Percentiles rank a stretch among this genome's conserved stretches.
phyloP scores from a whole-genome alignment of 805 yeast species.

The Hanseniaspora jakobsenii region DNA sequence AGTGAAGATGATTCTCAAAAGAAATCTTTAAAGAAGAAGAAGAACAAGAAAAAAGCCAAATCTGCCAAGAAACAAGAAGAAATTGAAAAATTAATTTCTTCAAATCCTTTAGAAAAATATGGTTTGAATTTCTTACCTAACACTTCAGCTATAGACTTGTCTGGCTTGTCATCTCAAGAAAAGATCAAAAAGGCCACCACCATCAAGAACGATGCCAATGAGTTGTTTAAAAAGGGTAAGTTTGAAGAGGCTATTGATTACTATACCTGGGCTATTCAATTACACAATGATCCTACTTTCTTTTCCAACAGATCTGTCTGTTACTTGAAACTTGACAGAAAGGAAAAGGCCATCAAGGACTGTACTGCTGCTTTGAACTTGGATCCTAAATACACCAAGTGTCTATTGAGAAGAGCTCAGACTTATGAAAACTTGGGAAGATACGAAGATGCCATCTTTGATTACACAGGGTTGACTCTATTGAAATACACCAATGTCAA shows the following conservation, averaged over 20 bases:
- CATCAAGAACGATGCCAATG: slow-evolving; percentile 84
- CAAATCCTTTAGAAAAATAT: slow-evolving; percentile 14
- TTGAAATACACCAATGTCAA: slow-evolving; percentile 68
- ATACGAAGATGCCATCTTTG: slow-evolving; percentile 78
- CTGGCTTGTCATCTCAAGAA: slow-evolving; percentile 33
- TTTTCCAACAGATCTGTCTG: slow-evolving; percentile 96
- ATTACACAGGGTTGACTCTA: slow-evolving; percentile 77
- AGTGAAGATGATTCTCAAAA: too few relatives aligned
- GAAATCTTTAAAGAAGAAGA: slow-evolving; percentile 19
- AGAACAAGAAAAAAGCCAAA: slow-evolving; percentile 30
- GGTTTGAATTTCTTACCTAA: slow-evolving; percentile 12
- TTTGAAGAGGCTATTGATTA: slow-evolving; percentile 64
- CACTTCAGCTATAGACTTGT: slow-evolving; percentile 25
- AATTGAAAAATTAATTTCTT: slow-evolving; percentile 19
- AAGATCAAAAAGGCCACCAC: slow-evolving; percentile 56
- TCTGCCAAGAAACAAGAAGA: slow-evolving; percentile 29
- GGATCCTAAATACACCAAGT: slow-evolving; percentile 84
- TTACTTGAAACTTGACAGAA: slow-evolving; percentile 67
- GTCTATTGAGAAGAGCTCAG: slow-evolving; percentile 83
- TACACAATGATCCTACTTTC: slow-evolving; percentile 75
- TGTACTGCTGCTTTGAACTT: slow-evolving; percentile 74
- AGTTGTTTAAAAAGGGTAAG: slow-evolving; percentile 55
- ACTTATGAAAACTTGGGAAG: slow-evolving; percentile 75
- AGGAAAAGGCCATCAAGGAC: slow-evolving; percentile 76
- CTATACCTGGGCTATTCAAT: slow-evolving; percentile 64